Conservation (phyloP, 306 rosid genomes). For the Pyrus bretschneideri region DNA sequence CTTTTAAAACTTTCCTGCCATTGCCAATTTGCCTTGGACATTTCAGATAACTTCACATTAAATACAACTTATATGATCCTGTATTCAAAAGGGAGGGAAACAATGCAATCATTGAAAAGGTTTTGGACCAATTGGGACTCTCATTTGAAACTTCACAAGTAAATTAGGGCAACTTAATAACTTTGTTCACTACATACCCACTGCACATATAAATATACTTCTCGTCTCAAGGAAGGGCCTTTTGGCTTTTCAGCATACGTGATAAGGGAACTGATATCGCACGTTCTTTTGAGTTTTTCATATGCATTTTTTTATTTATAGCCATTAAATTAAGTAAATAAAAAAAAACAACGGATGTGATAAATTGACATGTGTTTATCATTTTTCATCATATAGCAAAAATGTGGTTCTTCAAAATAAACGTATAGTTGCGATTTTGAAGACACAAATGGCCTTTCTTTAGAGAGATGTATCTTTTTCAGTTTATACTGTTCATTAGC, state of each 20-base stretch:
- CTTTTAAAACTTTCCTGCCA: not conserved
- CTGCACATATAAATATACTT: too few species aligned
- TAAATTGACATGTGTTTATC: not conserved
- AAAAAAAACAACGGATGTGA: too few species aligned
- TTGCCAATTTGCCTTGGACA: not conserved
- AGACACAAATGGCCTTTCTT: not conserved
- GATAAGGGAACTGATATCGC: too few species aligned
- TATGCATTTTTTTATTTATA: too few species aligned
- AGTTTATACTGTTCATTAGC: too few species aligned
- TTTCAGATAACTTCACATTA: not conserved
- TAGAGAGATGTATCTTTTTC: too few species aligned
- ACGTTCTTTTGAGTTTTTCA: too few species aligned
- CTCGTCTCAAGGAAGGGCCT: too few species aligned
- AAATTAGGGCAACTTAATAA: not conserved
- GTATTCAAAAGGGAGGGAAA: not conserved
- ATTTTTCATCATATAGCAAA: not conserved
- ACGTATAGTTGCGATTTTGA: not conserved
- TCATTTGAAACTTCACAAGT: not conserved
- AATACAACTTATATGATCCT: not conserved
- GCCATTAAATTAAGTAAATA: too few species aligned
- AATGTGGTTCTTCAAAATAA: not conserved
- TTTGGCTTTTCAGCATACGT: too few species aligned
- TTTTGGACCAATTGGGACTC: not conserved
- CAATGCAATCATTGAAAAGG: not conserved
- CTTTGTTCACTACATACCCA: too few species aligned